These are phyloP conservation scores for Russula dissimulans DNA, from an alignment of 768 basidiomycete genomes.

Conservation along the genomic window DNA sequence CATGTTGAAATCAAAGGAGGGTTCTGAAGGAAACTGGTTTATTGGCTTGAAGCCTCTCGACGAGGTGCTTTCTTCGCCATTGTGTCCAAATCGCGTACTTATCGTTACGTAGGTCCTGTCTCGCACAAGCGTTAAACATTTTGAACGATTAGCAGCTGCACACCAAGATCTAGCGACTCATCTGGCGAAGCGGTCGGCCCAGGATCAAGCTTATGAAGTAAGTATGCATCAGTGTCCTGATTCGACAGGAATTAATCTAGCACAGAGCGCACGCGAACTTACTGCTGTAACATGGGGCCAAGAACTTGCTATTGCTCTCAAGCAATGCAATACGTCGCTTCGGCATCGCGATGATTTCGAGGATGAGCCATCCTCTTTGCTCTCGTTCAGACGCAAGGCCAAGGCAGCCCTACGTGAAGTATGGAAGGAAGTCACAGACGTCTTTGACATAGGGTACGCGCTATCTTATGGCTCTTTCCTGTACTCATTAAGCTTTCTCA, in stretches of 20 bases:
- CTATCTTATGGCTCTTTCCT: background rate
- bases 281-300: constrained; percentile 73
- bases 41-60: constrained; percentile 50
- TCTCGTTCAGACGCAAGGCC: constrained; percentile 45
- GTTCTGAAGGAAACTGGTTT: constrained; percentile 28
- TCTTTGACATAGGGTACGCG: constrained; percentile 75
- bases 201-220: constrained; percentile 78
- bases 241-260: constrained; percentile 3
- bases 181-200: constrained; percentile 59
- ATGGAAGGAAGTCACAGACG: constrained; percentile 65
- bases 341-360: constrained; percentile 30
- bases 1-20: constrained; percentile 33
- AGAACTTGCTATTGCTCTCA: constrained; percentile 66
- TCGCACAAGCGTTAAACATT: constrained; percentile 36
- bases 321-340: constrained; percentile 44
- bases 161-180: constrained; percentile 62
- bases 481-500: background rate
- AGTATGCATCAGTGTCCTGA: constrained; percentile 21
- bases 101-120: constrained; percentile 40
- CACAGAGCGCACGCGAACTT: constrained; percentile 76
- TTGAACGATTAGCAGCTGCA: constrained; percentile 50
- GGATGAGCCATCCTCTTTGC: constrained; percentile 28
- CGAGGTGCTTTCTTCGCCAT: constrained; percentile 40
- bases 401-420: constrained; percentile 58
- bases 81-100: background rate